Base-by-base conservation (phyloP, 2,329 filamentous ascomycete species). In the Verticillium nonalfalfae region DNA sequence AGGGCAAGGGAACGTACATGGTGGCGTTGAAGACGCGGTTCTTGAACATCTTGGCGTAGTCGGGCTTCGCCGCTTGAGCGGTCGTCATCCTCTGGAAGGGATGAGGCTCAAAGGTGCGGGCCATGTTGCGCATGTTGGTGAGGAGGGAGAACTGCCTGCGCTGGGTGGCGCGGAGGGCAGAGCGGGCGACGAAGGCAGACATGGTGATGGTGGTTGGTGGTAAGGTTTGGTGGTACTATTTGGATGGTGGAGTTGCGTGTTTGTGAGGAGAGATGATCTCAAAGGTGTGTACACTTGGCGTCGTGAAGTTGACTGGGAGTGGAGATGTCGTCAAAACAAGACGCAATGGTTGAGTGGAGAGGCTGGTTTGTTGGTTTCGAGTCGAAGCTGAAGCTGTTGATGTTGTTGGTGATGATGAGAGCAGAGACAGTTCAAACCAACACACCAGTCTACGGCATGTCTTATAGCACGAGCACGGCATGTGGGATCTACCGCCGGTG, bases 11-110 rank as follows among this genome's bases (percentile, higher is more conserved):
- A 59, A 69, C 75, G 65, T 75, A 79, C 76, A 79, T 63, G 7
- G 67, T 64, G 52, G 71, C 67, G 50, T 64, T 65, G 40, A 58
- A 69, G 21, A 72, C 66, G 5, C 72, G 64, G 59, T 59, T 64
- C 67, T 72, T 74, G 57, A 72, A 18, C 58, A 76, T 70, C 59
- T 70, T 72, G 62, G 69, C 70, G 69, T 75, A 79, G 71, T 78
- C 76, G 31, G 70, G 70, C 61, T 72, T 70, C 33, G 74, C 60
- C 33, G 64, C 63, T 39, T 61, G 62, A 15, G 71, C 58, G 13
- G 65, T 62, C 60, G 75, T 71, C 61, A 76, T 68, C 31, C 74
- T 72, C 70, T 74, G 68, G 68, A 74, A 76, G 60, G 72, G 72
- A 61, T 76, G 73, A 18, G 73, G 65, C 73, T 76, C 74, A 59